Evolutionary conservation across 805 yeast genomes (phyloP), one percentile per base, ranked within the genome.

Genomic region (Ogataea ganodermae): DNA sequence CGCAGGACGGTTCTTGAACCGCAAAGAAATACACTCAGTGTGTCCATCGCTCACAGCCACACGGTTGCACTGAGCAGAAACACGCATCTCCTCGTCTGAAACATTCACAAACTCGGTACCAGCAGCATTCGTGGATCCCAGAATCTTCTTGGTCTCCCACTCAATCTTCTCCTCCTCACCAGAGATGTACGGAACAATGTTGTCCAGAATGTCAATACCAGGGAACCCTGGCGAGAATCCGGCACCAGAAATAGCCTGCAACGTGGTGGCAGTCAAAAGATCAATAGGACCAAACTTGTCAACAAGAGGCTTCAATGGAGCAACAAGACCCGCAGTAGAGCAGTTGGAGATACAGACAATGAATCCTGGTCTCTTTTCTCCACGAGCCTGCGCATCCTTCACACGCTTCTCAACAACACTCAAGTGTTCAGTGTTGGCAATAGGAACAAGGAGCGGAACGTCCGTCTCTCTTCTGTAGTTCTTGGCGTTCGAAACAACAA

Each of bases 121-220:
- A 30, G 70, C 76, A 1, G 61, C 61, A 45, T 81, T 75, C 30
- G 83, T 60, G 45, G 73, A 65, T 54, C 97, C 97, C 61, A 94
- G 77, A 56, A 94, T 94, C 74, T 94, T 94, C 66, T 89, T 87
- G 45, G 98, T 90, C 75, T 94, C 99, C 95, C 96, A 90, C 72
- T 94, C 99, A 60, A 94, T 89, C 73, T 94, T 94, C 59, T 94
- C 99, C 73, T 94, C 99, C 72, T 94, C 99, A 38, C 98, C 97
- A 55, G 90, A 76, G 63, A 94, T 94, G 77, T 74, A 94, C 35
- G 99, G 99, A 46, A 94, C 89, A 57, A 94, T 79, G 72, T 94
- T 94, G 71, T 94, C 99, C 60, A 94, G 76, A 46, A 92, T 83
- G 65, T 94, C 98, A 69, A 94, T 91, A 55, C 96, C 94, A 18